Evolutionary conservation across 768 basidiomycete species (phyloP), one percentile per base, ranked within the genome.

Genomic region (Calocybe cyanea): DNA sequence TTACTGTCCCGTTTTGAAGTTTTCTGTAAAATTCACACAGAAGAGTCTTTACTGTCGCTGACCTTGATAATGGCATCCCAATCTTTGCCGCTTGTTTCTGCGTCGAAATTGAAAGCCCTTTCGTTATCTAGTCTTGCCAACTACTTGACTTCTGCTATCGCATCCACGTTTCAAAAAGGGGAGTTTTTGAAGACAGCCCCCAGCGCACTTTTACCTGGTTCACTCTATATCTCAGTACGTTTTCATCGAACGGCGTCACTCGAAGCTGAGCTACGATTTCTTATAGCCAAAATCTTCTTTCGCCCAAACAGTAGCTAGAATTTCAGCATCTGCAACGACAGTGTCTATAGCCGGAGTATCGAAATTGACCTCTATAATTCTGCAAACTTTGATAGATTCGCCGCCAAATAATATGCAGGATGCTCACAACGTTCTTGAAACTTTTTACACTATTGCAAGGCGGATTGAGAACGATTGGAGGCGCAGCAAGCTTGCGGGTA

Each of bases 1-100:
- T 28, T 32, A 6, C 24, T 8, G 17, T 32, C 9, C 20, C 42
- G 23, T 41, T 40, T 33, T 21, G 9, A 15, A 39, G 23, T 33
- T 48, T 30, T 36, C 41, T 35, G 38, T 33, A 39, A 7, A 46
- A 38, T 36, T 19, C 25, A 28, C 48, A 11, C 11, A 28, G 25
- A 28, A 68, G 68, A 65, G 59, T 71, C 76, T 45, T 63, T 73
- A 9, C 69, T 81, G 24, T 71, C 77, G 0, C 56, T 73, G 46
- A 67, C 72, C n/a, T 55, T 83, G 42, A 72, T 85, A 2, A 57
- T 85, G 19, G 75, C 80, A 0, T 78, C 84, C 5, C 83, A 80
- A 41, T 79, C 80, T 14, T 61, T 85, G 1, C 72, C 79, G 1
- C 63, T 80, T 6, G 72, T 87, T 11, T 68, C 76, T 1, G 62